Percentiles rank a stretch among this genome's conserved stretches.
Conservation (phyloP, 2,329 filamentous ascomycete genomes). For the Alternaria hordeiaustralica region DNA sequence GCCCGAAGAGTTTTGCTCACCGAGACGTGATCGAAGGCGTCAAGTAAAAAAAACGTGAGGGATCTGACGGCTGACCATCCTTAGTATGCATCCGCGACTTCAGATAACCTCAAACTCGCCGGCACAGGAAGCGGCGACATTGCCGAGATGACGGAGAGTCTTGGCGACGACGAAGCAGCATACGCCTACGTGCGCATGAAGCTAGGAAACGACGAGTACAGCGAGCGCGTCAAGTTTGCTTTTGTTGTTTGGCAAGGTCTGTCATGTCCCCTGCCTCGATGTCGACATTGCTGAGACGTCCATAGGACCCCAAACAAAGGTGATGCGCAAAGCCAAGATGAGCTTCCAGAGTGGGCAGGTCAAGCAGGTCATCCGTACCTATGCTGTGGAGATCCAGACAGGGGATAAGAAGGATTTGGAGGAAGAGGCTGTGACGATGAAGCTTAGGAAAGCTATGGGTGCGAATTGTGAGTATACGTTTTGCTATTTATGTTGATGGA, state of each 20-base stretch:
- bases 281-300: not conserved
- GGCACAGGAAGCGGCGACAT: conserved; percentile 68
- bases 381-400: conserved; percentile 70
- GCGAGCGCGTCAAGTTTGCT: conserved; percentile 71
- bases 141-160: conserved; percentile 60
- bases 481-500: not conserved
- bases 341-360: conserved; percentile 71
- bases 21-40: not conserved
- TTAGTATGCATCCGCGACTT: conserved; percentile 51
- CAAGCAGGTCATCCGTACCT: conserved; percentile 68
- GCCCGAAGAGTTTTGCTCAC: not conserved
- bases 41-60: not conserved
- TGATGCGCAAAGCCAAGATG: conserved; percentile 74
- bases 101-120: conserved; percentile 64
- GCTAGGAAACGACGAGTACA: conserved; percentile 75
- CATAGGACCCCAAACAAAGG: conserved; percentile 58
- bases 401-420: conserved; percentile 66
- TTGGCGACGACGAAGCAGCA: conserved; percentile 67
- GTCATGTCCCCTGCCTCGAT: conserved; percentile 42
- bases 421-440: conserved; percentile 65
- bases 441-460: conserved; percentile 70
- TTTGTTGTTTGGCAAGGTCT: conserved; percentile 73
- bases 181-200: conserved; percentile 66
- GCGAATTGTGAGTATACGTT: conserved; percentile 67
- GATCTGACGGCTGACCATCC: not conserved